These are phyloP conservation scores for Calonectria multiphialidica DNA, from an alignment of 2,329 filamentous ascomycete genomes.

Conservation along the genomic window DNA sequence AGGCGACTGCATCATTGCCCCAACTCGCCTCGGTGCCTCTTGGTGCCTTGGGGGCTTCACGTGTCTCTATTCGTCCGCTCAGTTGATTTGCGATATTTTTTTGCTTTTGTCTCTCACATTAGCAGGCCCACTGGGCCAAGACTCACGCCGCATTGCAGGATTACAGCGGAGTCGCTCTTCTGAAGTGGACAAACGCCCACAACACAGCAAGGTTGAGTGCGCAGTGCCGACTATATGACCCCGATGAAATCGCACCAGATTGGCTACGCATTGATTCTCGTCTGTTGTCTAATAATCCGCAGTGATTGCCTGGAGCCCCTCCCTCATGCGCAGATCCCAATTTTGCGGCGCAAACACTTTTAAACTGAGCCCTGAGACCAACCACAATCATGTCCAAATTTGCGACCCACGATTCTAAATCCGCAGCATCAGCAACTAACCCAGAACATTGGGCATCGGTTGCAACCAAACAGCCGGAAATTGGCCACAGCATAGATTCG, in stretches of 20 bases:
- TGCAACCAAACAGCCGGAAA: not conserved
- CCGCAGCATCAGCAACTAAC: not conserved
- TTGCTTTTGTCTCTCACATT: not conserved
- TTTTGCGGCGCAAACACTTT: not conserved
- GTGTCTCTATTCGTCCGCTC: not conserved
- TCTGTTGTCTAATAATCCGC: not conserved
- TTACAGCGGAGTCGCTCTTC: not conserved
- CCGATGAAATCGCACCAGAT: not conserved
- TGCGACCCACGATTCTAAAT: not conserved
- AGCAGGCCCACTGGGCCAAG: not conserved
- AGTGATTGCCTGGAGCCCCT: not conserved
- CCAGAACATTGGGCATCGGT: not conserved
- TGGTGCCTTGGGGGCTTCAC: conserved; percentile 20
- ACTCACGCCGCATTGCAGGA: not conserved
- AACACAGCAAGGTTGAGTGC: not conserved
- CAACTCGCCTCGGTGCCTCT: conserved; percentile 25
- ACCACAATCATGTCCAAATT: not conserved
- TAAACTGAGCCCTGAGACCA: not conserved
- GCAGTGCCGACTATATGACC: not conserved
- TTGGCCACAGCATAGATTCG: not conserved
- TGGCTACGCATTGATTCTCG: not conserved
- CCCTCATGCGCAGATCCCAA: not conserved
- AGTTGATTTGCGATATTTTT: not conserved
- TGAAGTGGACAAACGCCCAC: conserved; percentile 5
- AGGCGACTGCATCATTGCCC: conserved; percentile 21